Evolutionary conservation across 2,329 filamentous ascomycete species (phyloP).

Genomic region (Aspergillus pseudoviridinutans): DNA sequence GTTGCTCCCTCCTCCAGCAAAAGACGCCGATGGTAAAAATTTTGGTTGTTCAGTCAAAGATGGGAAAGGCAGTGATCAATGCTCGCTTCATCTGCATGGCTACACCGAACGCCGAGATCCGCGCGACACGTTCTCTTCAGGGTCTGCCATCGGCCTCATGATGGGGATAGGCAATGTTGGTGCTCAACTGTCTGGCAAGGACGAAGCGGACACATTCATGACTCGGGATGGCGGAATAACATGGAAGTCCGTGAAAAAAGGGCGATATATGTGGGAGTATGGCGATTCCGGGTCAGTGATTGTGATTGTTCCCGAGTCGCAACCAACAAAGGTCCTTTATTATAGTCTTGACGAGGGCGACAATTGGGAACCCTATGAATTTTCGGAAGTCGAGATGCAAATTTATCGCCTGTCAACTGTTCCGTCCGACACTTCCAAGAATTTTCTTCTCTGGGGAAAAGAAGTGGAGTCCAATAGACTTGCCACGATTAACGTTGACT

Average conservation of each 20-base stretch:
- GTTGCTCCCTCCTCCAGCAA: constrained; percentile 66
- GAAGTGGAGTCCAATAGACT: constrained; percentile 52
- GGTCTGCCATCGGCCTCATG: constrained; percentile 84
- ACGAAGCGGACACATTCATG: constrained; percentile 84
- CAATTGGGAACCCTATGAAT: constrained; percentile 72
- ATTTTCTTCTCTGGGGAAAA: constrained; percentile 84
- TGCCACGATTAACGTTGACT: constrained; percentile 81
- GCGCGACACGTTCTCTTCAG: constrained; percentile 80
- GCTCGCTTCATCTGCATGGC: constrained; percentile 87
- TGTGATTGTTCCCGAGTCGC: constrained; percentile 72
- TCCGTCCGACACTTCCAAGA: constrained; percentile 81
- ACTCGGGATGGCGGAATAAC: constrained; percentile 84
- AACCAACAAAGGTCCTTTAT: constrained; percentile 63
- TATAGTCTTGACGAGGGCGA: constrained; percentile 80
- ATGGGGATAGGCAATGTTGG: constrained; percentile 92
- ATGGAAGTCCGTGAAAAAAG: constrained; percentile 83
- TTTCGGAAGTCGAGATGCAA: constrained; percentile 65
- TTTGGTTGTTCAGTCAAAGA: constrained; percentile 63
- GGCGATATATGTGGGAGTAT: constrained; percentile 87
- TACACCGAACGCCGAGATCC: constrained; percentile 87
- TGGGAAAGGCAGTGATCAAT: constrained; percentile 57
- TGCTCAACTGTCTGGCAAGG: constrained; percentile 58
- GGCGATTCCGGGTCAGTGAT: constrained; percentile 93
- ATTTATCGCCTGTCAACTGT: constrained; percentile 82
- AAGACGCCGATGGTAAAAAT: constrained; percentile 66